Percentiles rank a stretch among this genome's conserved stretches.
These are phyloP conservation scores for Rhizopogon vesiculosus DNA, from an alignment of 768 basidiomycete genomes.

Conservation along the genomic window DNA sequence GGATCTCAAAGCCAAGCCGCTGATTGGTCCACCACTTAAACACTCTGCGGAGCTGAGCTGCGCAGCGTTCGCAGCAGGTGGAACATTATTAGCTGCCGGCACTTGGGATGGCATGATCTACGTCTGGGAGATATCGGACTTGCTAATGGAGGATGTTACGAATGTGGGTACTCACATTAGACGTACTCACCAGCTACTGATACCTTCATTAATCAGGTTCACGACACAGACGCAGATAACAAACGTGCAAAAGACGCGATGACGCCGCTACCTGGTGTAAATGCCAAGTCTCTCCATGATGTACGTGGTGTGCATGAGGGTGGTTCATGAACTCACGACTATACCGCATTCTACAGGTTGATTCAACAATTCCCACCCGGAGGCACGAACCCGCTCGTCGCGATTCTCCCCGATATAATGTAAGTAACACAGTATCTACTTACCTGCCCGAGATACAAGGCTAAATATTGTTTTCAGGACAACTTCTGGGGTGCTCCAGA, in stretches of 20 bases:
- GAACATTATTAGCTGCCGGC: not conserved
- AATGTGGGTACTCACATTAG: not conserved
- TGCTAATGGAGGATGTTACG: not conserved
- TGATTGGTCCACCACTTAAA: constrained; percentile 3
- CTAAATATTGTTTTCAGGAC: no score
- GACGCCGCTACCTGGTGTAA: no score
- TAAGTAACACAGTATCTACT: no score
- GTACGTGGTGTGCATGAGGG: not conserved
- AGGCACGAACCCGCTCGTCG: no score
- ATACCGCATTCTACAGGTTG: not conserved
- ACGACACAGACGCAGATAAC: not conserved
- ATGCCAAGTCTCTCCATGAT: not conserved
- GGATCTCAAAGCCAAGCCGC: constrained; percentile 1
- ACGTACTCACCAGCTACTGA: not conserved
- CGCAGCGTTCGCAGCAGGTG: not conserved
- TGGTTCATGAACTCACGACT: not conserved
- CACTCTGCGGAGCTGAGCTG: not conserved
- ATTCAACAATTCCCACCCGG: not conserved
- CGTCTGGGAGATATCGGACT: not conserved
- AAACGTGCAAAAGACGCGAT: no score
- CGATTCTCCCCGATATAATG: no score
- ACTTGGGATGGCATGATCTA: not conserved
- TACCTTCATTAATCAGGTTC: not conserved
- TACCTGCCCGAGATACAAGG: no score
- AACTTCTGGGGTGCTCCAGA: not conserved